Percentiles rank a stretch among this genome's conserved stretches.
phyloP scores from a whole-genome alignment of 306 rosid species.

The Medicago truncatula region MtrunA17r5.0-ANR NC_053046.1:2902501-2903000 shows the following conservation, averaged over 20 bases:
- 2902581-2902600: slow-evolving; percentile 37
- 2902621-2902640: slow-evolving; percentile 53
- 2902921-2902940: slow-evolving; percentile 57
- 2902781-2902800: slow-evolving; percentile 72
- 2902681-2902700: slow-evolving; percentile 48
- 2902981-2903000: slow-evolving; percentile 54
- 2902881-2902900: slow-evolving; percentile 59
- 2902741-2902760: slow-evolving; percentile 48
- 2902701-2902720: slow-evolving; percentile 54
- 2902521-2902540: background rate
- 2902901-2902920: slow-evolving; percentile 60
- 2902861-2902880: slow-evolving; percentile 39
- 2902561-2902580: background rate
- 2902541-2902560: slow-evolving; percentile 3
- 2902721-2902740: slow-evolving; percentile 51
- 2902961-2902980: slow-evolving; percentile 69
- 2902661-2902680: slow-evolving; percentile 62
- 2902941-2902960: slow-evolving; percentile 47
- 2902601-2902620: slow-evolving; percentile 56
- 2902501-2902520: slow-evolving; percentile 21
- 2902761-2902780: slow-evolving; percentile 47
- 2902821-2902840: slow-evolving; percentile 66
- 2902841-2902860: slow-evolving; percentile 53
- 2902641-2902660: slow-evolving; percentile 56
- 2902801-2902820: slow-evolving; percentile 38